phyloP scores from a whole-genome alignment of 257 asterid genomes.

The Solanum sitiens region DNA sequence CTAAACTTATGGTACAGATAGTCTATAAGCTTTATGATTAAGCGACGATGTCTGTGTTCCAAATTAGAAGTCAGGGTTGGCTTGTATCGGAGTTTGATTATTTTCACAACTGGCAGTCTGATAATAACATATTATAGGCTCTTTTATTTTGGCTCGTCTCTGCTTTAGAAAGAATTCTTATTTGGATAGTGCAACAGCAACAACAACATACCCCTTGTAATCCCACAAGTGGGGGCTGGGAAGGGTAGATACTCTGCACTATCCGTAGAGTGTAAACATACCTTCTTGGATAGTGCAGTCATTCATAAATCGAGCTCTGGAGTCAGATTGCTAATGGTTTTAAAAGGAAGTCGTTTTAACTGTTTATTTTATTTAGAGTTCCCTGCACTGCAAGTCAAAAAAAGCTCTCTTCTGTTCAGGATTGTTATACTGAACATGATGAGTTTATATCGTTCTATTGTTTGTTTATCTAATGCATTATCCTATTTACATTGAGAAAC shows the following conservation, averaged over 20 bases:
- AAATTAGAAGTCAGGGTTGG: background rate
- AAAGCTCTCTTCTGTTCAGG: background rate
- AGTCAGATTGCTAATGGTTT: background rate
- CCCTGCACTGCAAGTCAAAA: background rate
- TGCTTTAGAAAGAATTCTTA: background rate
- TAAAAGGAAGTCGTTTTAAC: background rate
- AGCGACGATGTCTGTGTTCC: background rate
- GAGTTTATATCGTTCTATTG: background rate
- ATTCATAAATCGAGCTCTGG: background rate
- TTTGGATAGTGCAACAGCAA: background rate
- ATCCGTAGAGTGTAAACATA: background rate
- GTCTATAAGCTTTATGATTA: background rate
- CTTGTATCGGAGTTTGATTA: background rate
- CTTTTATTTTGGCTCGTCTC: background rate
- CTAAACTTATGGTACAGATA: background rate
- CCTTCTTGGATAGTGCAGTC: background rate
- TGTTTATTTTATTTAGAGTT: background rate
- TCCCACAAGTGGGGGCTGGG: background rate
- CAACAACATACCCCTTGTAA: background rate
- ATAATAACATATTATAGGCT: background rate
- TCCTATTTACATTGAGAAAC: background rate
- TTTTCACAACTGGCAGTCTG: background rate
- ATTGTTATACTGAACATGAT: background rate
- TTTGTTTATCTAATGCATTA: background rate
- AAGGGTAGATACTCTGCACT: too few relatives aligned